phyloP scores from a whole-genome alignment of 2,329 filamentous ascomycete species.

The Apiospora rasikravindrae region DNA sequence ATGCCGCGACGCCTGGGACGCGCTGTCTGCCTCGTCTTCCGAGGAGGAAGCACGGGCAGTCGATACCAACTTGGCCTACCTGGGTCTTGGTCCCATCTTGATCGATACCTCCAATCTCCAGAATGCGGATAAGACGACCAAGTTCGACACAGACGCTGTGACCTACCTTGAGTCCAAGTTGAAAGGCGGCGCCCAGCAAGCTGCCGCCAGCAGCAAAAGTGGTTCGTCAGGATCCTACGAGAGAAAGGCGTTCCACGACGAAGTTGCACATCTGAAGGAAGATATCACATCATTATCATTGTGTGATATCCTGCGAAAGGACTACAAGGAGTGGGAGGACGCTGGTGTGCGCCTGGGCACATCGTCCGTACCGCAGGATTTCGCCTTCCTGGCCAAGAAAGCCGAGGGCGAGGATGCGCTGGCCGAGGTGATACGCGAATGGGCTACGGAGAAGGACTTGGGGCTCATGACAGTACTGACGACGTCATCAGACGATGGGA shows the following conservation, averaged over 20 bases:
- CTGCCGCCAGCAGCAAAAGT: conserved; percentile 27
- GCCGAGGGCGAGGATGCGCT: conserved; percentile 54
- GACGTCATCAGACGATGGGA: conserved; percentile 57
- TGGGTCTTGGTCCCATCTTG: conserved; percentile 73
- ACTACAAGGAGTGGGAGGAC: conserved; percentile 82
- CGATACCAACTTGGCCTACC: conserved; percentile 66
- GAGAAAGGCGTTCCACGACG: conserved; percentile 60
- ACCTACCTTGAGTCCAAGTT: conserved; percentile 61
- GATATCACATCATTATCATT: conserved; percentile 66
- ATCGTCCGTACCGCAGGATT: conserved; percentile 65
- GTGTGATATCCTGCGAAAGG: conserved; percentile 75
- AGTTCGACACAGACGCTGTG: conserved; percentile 63
- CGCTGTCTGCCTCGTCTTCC: conserved; percentile 20
- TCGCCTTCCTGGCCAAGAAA: conserved; percentile 64
- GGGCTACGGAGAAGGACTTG: conserved; percentile 61
- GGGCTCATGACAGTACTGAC: conserved; percentile 74
- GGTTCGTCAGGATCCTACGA: conserved; percentile 47
- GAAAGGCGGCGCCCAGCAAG: not conserved
- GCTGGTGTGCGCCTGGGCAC: conserved; percentile 65
- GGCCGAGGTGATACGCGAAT: conserved; percentile 53
- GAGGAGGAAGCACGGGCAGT: conserved; percentile 39
- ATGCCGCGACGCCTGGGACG: conserved; percentile 60
- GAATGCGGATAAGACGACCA: conserved; percentile 66
- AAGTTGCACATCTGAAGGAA: conserved; percentile 68
- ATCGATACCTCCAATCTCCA: conserved; percentile 74